Percentiles rank a stretch among this genome's conserved stretches.
Conservation (phyloP, 192 early-diverging fungal genomes). For the Powellomyces hirtus region DNA sequence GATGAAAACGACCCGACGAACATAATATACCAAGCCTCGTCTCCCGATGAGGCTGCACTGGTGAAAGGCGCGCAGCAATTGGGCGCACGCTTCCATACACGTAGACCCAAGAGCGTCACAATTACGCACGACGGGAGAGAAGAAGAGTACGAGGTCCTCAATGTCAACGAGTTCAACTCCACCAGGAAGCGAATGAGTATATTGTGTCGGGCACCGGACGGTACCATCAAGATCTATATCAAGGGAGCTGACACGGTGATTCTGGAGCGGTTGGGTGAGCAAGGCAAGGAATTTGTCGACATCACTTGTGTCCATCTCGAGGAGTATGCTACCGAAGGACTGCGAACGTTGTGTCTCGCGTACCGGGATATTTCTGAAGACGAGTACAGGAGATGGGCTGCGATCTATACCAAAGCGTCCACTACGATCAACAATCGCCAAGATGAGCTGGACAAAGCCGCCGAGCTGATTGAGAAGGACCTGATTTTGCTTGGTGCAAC, state of each 20-base stretch:
- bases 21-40: slow-evolving; percentile 91
- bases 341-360: slow-evolving; percentile 94
- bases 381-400: slow-evolving; percentile 81
- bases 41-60: slow-evolving; percentile 95
- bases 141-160: slow-evolving; percentile 84
- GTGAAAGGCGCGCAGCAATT: slow-evolving; percentile 64
- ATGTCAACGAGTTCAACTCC: slow-evolving; percentile 97
- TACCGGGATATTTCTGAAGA: slow-evolving; percentile 85
- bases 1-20: slow-evolving; percentile 57
- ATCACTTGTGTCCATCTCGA: slow-evolving; percentile 44
- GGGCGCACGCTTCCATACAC: slow-evolving; percentile 53
- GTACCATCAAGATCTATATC: slow-evolving; percentile 78
- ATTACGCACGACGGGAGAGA: slow-evolving; percentile 46
- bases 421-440: slow-evolving; percentile 84
- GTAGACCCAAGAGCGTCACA: slow-evolving; percentile 51
- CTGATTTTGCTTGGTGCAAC: slow-evolving; percentile 91
- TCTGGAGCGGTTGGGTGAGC: slow-evolving; percentile 73
- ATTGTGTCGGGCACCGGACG: slow-evolving; percentile 82
- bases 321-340: slow-evolving; percentile 94
- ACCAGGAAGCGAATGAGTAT: slow-evolving; percentile 97
- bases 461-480: slow-evolving; percentile 94
- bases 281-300: slow-evolving; percentile 42
- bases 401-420: slow-evolving; percentile 74
- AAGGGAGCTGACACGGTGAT: slow-evolving; percentile 99
- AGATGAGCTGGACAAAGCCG: slow-evolving; percentile 85